Percentiles rank a stretch among this genome's conserved stretches.
Evolutionary conservation across 441 rosid species (phyloP).

Genomic region (Gossypium schwendimanii): DNA sequence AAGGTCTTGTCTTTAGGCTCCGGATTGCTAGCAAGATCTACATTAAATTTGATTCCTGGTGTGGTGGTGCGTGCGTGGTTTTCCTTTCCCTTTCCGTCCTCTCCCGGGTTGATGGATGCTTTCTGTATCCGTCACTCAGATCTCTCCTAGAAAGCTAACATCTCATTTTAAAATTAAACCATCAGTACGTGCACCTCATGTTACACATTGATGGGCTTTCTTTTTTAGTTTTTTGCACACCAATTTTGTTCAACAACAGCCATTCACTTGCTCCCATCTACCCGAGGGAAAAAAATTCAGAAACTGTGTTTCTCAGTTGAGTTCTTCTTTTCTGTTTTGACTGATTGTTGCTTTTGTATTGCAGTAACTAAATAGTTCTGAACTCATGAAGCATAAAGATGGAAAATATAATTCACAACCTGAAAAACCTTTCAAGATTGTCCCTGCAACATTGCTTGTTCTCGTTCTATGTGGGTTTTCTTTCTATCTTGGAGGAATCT

Average conservation of each 20-base stretch:
- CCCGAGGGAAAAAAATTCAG: neutral
- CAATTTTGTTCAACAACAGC: neutral
- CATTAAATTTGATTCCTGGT: neutral
- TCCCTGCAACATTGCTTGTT: conserved; percentile 48
- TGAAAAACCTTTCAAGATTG: conserved; percentile 42
- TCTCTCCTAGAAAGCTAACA: neutral
- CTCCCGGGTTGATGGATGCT: neutral
- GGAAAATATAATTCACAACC: conserved; percentile 46
- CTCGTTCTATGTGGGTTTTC: conserved; percentile 65
- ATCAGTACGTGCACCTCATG: neutral
- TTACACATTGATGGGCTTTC: neutral
- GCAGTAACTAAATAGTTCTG: conserved; percentile 23
- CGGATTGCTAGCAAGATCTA: conserved; percentile 5
- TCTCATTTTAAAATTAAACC: neutral
- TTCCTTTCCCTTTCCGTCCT: neutral
- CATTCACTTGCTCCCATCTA: neutral
- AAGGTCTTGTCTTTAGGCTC: conserved; percentile 7
- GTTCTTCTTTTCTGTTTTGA: neutral
- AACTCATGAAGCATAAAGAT: conserved; percentile 74
- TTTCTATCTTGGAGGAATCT: conserved; percentile 83
- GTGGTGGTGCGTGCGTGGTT: neutral
- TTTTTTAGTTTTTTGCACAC: neutral
- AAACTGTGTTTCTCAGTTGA: neutral
- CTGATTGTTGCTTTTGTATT: conserved; percentile 8
- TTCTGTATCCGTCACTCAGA: conserved; percentile 2